phyloP scores from a whole-genome alignment of 2,329 filamentous ascomycete species.

The Lachnellula arida region DNA sequence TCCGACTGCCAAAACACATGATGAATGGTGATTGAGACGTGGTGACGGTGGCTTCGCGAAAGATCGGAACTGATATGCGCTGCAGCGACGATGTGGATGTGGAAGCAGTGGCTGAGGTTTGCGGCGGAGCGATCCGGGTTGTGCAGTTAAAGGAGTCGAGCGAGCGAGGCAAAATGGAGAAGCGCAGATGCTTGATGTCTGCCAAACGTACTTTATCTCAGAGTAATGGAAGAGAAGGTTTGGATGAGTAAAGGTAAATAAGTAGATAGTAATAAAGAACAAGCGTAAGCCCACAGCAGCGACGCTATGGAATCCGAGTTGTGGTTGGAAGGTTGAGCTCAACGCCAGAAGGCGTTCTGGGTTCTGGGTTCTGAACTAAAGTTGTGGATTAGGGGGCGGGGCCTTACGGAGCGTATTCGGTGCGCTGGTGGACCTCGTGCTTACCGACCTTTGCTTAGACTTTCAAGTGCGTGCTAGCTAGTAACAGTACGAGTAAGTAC shows the following conservation, averaged over 20 bases:
- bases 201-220: background rate
- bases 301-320: too few relatives aligned
- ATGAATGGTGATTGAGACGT: conserved; percentile 25
- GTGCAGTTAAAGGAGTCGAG: background rate
- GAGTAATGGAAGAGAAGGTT: background rate
- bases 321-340: too few relatives aligned
- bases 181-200: background rate
- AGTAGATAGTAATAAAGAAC: too few relatives aligned
- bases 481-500: background rate
- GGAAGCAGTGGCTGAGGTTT: background rate
- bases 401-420: too few relatives aligned
- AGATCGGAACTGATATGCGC: conserved; percentile 1
- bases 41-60: conserved; percentile 3
- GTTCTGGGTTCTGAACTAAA: too few relatives aligned
- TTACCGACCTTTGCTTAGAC: too few relatives aligned
- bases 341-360: too few relatives aligned
- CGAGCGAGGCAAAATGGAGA: background rate
- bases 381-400: too few relatives aligned
- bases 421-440: too few relatives aligned
- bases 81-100: conserved; percentile 6
- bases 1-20: conserved; percentile 61
- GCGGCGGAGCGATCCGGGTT: background rate
- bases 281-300: too few relatives aligned
- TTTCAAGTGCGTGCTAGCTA: too few relatives aligned
- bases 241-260: too few relatives aligned